Conservation (phyloP, 208 protist species). For the Leishmania major region DNA sequence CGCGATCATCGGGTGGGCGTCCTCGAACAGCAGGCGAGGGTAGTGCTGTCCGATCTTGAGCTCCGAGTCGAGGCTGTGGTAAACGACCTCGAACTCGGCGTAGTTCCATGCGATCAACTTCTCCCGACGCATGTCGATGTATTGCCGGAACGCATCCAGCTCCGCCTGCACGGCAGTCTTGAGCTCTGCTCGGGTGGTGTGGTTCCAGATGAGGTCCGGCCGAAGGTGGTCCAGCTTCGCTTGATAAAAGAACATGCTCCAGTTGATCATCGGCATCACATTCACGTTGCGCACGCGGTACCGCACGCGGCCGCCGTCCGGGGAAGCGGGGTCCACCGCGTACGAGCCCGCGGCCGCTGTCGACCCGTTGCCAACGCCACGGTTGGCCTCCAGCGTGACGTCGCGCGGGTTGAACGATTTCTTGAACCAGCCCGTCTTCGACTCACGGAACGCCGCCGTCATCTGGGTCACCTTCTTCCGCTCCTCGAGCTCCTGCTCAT, state of each 20-base stretch:
- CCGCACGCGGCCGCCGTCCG: constrained; percentile 29
- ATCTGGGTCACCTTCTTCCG: constrained; percentile 59
- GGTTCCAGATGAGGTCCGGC: constrained; percentile 94
- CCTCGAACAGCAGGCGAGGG: constrained; percentile 90
- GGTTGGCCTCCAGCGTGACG: constrained; percentile 23
- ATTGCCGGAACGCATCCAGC: constrained; percentile 67
- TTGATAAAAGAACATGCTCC: constrained; percentile 91
- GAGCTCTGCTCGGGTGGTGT: constrained; percentile 90
- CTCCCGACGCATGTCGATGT: constrained; percentile 40
- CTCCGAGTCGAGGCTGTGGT: constrained; percentile 88
- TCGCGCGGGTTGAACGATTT: constrained; percentile 74
- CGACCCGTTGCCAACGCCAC: not conserved
- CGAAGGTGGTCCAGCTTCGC: constrained; percentile 84
- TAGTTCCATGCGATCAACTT: constrained; percentile 91
- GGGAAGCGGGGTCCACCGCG: not conserved
- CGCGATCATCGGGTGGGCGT: constrained; percentile 60
- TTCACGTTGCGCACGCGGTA: constrained; percentile 52
- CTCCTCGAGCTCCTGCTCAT: constrained; percentile 62
- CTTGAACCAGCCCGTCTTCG: constrained; percentile 80
- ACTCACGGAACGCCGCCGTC: constrained; percentile 59
- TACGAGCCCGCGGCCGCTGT: not conserved
- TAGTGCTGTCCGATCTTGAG: constrained; percentile 90
- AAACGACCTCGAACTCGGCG: constrained; percentile 93
- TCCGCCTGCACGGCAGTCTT: constrained; percentile 85
- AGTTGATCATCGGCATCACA: constrained; percentile 84